Evolutionary conservation across 305 asterid genomes (phyloP).

Genomic region (Plantago rigida): DNA sequence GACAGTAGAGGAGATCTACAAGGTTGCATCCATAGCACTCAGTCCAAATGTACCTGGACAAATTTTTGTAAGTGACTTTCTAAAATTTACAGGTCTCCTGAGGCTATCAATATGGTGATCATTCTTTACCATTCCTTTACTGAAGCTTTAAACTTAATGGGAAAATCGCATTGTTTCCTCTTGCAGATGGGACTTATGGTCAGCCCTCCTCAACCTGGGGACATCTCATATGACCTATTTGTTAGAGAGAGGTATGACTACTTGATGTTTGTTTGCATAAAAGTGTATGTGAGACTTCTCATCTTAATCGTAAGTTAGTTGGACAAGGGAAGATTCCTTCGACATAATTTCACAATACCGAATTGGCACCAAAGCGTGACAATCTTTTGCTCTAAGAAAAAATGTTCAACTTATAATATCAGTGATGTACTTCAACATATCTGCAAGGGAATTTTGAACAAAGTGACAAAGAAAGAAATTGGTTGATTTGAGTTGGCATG

Average conservation of each 20-base stretch:
- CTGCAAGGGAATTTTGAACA: too few relatives aligned
- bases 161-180: slow-evolving; percentile 13
- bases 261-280: slow-evolving; percentile 6
- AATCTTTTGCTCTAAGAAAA: background rate
- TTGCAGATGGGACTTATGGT: slow-evolving; percentile 92
- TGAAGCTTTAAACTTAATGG: background rate
- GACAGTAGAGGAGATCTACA: slow-evolving; percentile 96
- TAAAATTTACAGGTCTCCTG: background rate
- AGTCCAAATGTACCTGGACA: slow-evolving; percentile 98
- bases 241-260: slow-evolving; percentile 54
- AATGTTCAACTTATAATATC: background rate
- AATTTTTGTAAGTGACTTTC: slow-evolving; percentile 62
- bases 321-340: background rate
- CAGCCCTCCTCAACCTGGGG: slow-evolving; percentile 86
- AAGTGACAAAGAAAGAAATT: too few relatives aligned
- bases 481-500: background rate
- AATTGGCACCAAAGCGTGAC: too few relatives aligned
- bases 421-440: too few relatives aligned
- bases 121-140: slow-evolving; percentile 3
- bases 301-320: background rate
- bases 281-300: background rate
- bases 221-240: slow-evolving; percentile 76
- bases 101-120: background rate
- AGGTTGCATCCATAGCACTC: slow-evolving; percentile 86
- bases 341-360: background rate